A percentile compares a stretch with the other conserved stretches of the same genome.
phyloP scores from a whole-genome alignment of 164 flowering plant genomes.

The Nymphaea colorata region DNA sequence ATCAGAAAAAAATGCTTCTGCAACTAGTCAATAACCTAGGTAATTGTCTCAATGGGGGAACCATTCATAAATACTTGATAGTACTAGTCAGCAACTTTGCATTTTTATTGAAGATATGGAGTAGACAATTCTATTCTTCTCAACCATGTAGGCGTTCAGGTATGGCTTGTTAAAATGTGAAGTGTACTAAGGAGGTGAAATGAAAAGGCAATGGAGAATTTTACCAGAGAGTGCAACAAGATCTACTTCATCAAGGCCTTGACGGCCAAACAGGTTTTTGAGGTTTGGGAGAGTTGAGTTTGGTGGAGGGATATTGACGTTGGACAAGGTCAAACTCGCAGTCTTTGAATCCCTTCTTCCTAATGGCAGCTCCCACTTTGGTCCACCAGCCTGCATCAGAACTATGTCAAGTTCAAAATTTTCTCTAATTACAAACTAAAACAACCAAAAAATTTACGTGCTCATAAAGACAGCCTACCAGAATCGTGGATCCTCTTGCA shows the following conservation, averaged over 20 bases:
- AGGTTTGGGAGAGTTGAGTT: conserved; percentile 70
- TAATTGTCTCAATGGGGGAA: no score
- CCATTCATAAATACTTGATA: no score
- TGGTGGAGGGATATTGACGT: conserved; percentile 71
- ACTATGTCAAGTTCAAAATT: not conserved
- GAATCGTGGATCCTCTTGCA: conserved; percentile 66
- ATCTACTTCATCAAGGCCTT: conserved; percentile 72
- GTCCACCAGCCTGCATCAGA: conserved; percentile 66
- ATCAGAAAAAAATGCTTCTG: no score
- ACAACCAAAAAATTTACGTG: no score
- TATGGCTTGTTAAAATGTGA: no score
- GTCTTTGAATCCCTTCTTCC: conserved; percentile 87
- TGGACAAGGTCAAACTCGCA: conserved; percentile 60
- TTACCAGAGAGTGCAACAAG: conserved; percentile 88
- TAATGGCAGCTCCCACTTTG: conserved; percentile 73
- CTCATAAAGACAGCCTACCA: conserved; percentile 22
- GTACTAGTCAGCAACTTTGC: no score
- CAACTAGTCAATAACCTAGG: no score
- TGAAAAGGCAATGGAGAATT: not conserved
- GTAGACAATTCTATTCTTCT: not conserved
- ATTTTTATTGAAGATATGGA: not conserved
- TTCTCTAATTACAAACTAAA: no score
- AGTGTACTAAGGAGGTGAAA: not conserved
- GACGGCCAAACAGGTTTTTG: conserved; percentile 43
- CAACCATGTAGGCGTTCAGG: no score